Evolutionary conservation across 2,329 filamentous ascomycete species (phyloP).

Genomic region (Aspergillus novofumigatus): DNA sequence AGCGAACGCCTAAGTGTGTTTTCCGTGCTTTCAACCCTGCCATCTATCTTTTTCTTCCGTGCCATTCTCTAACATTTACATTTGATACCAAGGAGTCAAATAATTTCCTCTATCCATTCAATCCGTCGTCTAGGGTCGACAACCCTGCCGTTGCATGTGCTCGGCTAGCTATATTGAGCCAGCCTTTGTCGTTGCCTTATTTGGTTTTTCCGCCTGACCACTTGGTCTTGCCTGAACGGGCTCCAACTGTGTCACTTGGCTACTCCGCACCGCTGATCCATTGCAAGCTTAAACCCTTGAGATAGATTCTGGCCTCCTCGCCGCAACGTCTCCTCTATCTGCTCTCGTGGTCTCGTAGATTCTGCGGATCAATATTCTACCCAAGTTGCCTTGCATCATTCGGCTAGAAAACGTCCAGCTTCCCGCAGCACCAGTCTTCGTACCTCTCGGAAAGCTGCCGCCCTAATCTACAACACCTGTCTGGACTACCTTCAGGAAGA

Average conservation of each 20-base stretch:
- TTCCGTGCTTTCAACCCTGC: neutral
- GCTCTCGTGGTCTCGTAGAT: constrained; percentile 4
- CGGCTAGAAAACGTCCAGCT: neutral
- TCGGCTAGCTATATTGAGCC: neutral
- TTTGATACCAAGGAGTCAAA: neutral
- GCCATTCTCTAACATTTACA: neutral
- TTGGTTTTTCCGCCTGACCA: constrained; percentile 12
- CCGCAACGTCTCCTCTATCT: constrained; percentile 11
- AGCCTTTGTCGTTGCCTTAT: constrained; percentile 2
- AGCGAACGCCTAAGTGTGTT: neutral
- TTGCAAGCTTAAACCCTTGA: constrained; percentile 17
- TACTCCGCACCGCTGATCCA: constrained; percentile 17
- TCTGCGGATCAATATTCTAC: neutral
- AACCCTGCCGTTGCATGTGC: neutral
- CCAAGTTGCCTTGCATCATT: neutral
- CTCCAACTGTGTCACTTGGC: constrained; percentile 1
- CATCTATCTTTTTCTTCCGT: neutral
- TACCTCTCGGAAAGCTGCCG: neutral
- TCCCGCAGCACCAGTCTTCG: neutral
- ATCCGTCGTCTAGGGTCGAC: neutral
- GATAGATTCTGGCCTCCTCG: neutral
- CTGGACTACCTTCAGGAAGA: neutral
- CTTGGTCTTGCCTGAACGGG: constrained; percentile 10
- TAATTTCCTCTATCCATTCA: neutral
- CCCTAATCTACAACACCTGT: constrained; percentile 6